A percentile compares a stretch with the other conserved stretches of the same genome.
phyloP scores from a whole-genome alignment of 2,329 filamentous ascomycete genomes.

The Trichoderma guizhouense region DNA sequence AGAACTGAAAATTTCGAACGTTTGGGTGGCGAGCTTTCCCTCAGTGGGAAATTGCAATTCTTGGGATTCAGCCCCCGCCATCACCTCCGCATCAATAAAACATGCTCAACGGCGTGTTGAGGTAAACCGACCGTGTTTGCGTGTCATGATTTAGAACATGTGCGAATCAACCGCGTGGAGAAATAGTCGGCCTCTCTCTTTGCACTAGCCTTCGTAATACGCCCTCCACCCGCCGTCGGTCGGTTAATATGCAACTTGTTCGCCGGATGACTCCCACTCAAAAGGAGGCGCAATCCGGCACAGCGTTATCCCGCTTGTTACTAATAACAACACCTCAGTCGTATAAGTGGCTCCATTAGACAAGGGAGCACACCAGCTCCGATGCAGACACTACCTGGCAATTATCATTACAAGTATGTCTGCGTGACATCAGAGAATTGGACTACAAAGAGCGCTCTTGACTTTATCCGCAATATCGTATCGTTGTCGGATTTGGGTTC shows the following conservation, averaged over 20 bases:
- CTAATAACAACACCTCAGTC: background rate
- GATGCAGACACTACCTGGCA: background rate
- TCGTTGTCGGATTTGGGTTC: background rate
- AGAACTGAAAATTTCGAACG: background rate
- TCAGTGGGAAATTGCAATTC: background rate
- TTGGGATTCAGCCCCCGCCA: background rate
- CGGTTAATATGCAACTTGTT: background rate
- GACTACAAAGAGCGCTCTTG: background rate
- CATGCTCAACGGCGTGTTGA: background rate
- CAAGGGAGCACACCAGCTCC: background rate
- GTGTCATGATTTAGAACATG: background rate
- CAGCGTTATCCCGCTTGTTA: background rate
- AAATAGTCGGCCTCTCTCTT: background rate
- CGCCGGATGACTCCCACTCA: conserved; percentile 9
- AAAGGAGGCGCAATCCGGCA: background rate
- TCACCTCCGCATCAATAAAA: background rate
- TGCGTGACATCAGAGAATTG: background rate
- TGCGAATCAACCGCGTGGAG: background rate
- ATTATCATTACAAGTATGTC: background rate
- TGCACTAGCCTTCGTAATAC: background rate
- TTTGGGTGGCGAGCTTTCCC: background rate
- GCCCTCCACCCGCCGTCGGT: background rate
- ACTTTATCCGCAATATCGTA: background rate
- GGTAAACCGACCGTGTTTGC: background rate
- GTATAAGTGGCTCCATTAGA: background rate